Percentiles rank a stretch among this genome's conserved stretches.
These are phyloP conservation scores for Mycena rosella DNA, from an alignment of 768 basidiomycete species.

Conservation along the genomic window DNA sequence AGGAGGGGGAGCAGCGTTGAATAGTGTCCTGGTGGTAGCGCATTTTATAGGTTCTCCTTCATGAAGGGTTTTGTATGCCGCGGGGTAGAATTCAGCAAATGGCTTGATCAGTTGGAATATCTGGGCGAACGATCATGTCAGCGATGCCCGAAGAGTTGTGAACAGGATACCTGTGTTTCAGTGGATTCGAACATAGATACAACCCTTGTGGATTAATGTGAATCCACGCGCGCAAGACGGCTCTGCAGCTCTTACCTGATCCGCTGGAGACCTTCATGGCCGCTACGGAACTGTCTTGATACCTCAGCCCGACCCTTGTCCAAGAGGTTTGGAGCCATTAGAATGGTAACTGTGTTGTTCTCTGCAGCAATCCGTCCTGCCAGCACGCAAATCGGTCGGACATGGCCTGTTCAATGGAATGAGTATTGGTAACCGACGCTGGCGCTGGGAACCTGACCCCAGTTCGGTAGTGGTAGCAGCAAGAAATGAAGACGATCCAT, in stretches of 20 bases:
- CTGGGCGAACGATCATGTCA: too few relatives aligned
- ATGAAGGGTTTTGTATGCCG: conserved; percentile 1
- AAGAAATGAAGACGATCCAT: conserved; percentile 4
- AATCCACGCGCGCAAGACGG: not conserved
- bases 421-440: not conserved
- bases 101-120: conserved; percentile 16
- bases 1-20: conserved; percentile 10
- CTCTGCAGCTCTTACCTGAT: conserved; percentile 5
- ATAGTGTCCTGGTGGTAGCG: conserved; percentile 9
- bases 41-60: conserved; percentile 9
- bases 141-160: too few relatives aligned
- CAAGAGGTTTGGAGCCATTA: conserved; percentile 15
- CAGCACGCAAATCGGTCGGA: conserved; percentile 14
- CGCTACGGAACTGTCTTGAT: not conserved
- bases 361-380: conserved; percentile 6
- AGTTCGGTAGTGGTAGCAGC: conserved; percentile 19
- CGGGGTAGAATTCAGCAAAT: conserved; percentile 14
- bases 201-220: not conserved
- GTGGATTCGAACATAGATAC: conserved; percentile 10
- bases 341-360: not conserved
- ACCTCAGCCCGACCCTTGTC: conserved; percentile 1
- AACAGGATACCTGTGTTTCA: conserved; percentile 4
- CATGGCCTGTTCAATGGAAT: conserved; percentile 6
- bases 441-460: conserved; percentile 3
- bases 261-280: conserved; percentile 4